These are phyloP conservation scores for Magnolia sinica DNA, from an alignment of 164 flowering plant genomes.

Conservation along the genomic window DNA sequence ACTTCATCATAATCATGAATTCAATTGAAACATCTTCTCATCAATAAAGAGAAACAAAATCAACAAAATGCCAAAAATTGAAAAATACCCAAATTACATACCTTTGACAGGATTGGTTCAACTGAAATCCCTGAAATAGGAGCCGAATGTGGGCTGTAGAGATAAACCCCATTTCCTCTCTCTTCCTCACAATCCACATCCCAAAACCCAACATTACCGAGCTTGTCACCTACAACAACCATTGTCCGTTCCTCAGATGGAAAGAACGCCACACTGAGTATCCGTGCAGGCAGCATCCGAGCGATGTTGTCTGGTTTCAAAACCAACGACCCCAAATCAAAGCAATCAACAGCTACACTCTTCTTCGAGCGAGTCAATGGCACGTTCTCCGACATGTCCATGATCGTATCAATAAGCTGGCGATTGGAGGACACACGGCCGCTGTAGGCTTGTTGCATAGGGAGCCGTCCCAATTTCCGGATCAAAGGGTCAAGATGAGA, in stretches of 20 bases:
- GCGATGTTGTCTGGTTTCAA: conserved; percentile 65
- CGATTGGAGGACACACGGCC: conserved; percentile 15
- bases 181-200: conserved; percentile 40
- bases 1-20: no score
- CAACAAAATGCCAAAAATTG: not conserved
- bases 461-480: conserved; percentile 30
- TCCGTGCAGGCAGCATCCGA: conserved; percentile 51
- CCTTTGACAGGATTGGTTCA: conserved; percentile 62
- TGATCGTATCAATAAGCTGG: conserved; percentile 32
- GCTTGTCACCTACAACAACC: conserved; percentile 64
- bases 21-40: no score
- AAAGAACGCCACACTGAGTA: conserved; percentile 44
- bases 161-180: conserved; percentile 49
- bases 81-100: conserved; percentile 14
- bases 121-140: conserved; percentile 67
- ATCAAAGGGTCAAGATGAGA: conserved; percentile 2
- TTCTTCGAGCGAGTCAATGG: not conserved
- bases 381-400: conserved; percentile 21
- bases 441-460: conserved; percentile 39
- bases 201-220: conserved; percentile 79
- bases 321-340: conserved; percentile 36
- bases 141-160: conserved; percentile 57
- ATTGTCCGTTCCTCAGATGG: conserved; percentile 44
- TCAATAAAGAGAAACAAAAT: no score
- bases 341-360: conserved; percentile 4